These are phyloP conservation scores for Leishmania aethiopica DNA, from an alignment of 208 protist species.

Conservation along the genomic window DNA sequence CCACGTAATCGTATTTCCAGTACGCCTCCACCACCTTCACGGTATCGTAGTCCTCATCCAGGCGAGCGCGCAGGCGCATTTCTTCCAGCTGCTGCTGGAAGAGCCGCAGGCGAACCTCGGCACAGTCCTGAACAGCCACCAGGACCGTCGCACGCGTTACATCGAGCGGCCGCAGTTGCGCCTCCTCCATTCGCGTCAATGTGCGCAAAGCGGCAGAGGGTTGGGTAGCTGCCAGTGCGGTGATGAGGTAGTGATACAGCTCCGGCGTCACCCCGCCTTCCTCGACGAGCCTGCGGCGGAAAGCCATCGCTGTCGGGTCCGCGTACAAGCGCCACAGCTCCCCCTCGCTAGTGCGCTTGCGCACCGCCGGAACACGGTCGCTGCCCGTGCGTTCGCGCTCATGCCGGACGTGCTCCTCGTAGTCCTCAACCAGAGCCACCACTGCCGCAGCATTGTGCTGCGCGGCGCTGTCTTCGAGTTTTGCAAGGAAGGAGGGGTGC, in stretches of 20 bases:
- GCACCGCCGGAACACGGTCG: conserved; percentile 10
- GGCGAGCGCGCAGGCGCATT: conserved; percentile 38
- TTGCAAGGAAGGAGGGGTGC: conserved; percentile 43
- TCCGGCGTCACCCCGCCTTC: conserved; percentile 76
- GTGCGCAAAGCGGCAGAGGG: conserved; percentile 80
- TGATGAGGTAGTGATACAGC: conserved; percentile 91
- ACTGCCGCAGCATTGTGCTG: conserved; percentile 30
- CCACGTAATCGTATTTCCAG: conserved; percentile 84
- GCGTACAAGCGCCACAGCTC: conserved; percentile 65
- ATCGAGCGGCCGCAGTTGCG: conserved; percentile 74
- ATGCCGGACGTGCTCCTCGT: conserved; percentile 45
- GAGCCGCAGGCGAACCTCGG: conserved; percentile 47
- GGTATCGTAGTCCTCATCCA: conserved; percentile 64
- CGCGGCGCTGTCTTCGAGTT: conserved; percentile 59
- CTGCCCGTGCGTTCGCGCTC: conserved; percentile 38
- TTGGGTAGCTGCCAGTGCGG: conserved; percentile 51
- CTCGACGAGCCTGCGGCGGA: conserved; percentile 53
- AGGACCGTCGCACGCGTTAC: conserved; percentile 69
- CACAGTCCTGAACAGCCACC: conserved; percentile 50
- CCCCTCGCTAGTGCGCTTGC: conserved; percentile 19
- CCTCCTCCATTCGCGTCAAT: conserved; percentile 58
- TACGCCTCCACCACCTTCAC: conserved; percentile 71
- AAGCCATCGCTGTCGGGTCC: conserved; percentile 56
- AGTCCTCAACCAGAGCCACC: conserved; percentile 62
- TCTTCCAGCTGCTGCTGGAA: conserved; percentile 68